phyloP scores from a whole-genome alignment of 345 rosid species.

The Sisymbrium altissimum region DNA sequence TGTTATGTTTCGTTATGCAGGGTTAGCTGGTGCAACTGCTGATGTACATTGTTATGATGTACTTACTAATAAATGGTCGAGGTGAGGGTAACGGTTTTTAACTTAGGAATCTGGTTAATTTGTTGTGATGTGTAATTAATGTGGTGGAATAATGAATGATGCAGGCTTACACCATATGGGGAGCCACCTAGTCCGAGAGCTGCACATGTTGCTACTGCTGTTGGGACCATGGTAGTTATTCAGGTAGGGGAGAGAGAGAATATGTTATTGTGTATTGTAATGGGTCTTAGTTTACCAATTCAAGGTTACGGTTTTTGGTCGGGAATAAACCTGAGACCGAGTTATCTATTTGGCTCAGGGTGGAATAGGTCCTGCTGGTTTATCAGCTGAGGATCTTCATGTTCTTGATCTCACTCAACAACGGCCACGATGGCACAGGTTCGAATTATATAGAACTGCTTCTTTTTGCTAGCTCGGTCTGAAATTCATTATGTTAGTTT shows the following conservation, averaged over 20 bases:
- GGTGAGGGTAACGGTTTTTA: constrained; percentile 43
- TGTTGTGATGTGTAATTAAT: neutral
- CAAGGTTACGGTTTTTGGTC: neutral
- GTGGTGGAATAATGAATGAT: constrained; percentile 6
- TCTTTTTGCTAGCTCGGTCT: neutral
- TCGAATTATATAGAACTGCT: neutral
- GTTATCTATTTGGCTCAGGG: constrained; percentile 53
- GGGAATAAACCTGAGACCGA: neutral
- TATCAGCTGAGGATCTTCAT: constrained; percentile 99
- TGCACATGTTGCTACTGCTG: constrained; percentile 98
- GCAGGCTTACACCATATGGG: constrained; percentile 82
- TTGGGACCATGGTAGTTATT: constrained; percentile 99
- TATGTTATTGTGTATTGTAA: neutral
- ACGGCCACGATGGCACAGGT: constrained; percentile 99
- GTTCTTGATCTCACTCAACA: constrained; percentile 97
- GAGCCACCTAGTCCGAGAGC: constrained; percentile 99
- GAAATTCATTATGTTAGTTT: neutral
- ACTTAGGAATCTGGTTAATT: too few species aligned
- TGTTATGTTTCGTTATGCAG: constrained; percentile 48
- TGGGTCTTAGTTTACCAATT: neutral
- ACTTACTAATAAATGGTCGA: constrained; percentile 88
- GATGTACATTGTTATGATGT: constrained; percentile 98
- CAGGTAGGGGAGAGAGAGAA: constrained; percentile 60
- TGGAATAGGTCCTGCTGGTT: constrained; percentile 99
- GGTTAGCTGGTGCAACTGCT: constrained; percentile 97